Conservation (phyloP, 1,139 yeast species). For the Yamadazyma epiphylla region DNA sequence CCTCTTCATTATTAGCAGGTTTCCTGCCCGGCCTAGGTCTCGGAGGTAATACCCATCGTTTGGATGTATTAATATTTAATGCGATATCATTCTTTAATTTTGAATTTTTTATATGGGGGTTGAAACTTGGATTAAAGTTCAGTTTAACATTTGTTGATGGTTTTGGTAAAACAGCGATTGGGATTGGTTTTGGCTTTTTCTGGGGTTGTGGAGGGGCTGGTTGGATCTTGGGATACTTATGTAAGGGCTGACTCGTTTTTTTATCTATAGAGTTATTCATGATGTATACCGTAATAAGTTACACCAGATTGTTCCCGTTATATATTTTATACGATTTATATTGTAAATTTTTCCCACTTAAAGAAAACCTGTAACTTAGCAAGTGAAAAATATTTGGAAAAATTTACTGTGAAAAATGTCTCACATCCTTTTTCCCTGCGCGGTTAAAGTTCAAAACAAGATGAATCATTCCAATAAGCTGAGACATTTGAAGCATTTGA, state of each 20-base stretch:
- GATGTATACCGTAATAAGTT: no score
- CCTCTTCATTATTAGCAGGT: conserved; percentile 21
- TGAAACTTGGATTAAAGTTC: conserved; percentile 13
- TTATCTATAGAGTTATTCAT: conserved; percentile 6
- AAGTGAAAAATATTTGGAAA: no score
- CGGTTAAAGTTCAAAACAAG: no score
- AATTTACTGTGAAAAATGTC: no score
- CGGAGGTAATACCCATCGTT: conserved; percentile 64
- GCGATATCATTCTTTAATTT: conserved; percentile 18
- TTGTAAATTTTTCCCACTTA: no score
- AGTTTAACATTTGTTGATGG: conserved; percentile 11
- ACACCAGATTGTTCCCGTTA: not conserved
- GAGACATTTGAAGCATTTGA: conserved; percentile 57
- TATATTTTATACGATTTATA: no score
- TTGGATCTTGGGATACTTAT: conserved; percentile 35
- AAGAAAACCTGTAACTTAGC: no score
- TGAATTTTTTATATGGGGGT: conserved; percentile 17
- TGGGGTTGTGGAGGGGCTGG: conserved; percentile 36
- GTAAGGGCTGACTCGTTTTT: conserved; percentile 7
- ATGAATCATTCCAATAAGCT: conserved; percentile 23
- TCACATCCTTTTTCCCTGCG: no score
- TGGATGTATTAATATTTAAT: conserved; percentile 44
- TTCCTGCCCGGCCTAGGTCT: conserved; percentile 61
- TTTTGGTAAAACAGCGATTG: conserved; percentile 26
- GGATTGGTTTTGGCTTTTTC: conserved; percentile 13